Evolutionary conservation across 768 basidiomycete species (phyloP).

Genomic region (Lyophyllum shimeji): DNA sequence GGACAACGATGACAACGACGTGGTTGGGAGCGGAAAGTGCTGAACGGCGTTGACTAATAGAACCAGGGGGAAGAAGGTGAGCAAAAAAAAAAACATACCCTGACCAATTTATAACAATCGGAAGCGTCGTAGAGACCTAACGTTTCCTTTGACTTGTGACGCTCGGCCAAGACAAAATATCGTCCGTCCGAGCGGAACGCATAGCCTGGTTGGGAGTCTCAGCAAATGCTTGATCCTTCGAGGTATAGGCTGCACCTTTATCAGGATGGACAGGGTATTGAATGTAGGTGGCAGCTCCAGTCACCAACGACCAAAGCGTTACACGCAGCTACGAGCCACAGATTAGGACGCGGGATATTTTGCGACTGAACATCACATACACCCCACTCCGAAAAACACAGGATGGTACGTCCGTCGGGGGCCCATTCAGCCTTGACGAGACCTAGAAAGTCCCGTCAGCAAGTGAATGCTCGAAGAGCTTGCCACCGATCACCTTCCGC

Average conservation of each 20-base stretch:
- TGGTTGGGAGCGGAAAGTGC: conserved; percentile 85
- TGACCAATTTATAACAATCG: conserved; percentile 68
- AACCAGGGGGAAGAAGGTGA: neutral
- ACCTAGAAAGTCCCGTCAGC: conserved; percentile 35
- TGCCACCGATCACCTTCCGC: conserved; percentile 52
- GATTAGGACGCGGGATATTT: conserved; percentile 4
- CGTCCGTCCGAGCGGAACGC: conserved; percentile 78
- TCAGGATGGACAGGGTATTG: conserved; percentile 84
- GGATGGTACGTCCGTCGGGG: conserved; percentile 74
- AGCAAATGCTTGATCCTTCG: neutral
- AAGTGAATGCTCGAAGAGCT: neutral
- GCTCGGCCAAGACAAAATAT: conserved; percentile 84
- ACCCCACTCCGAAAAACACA: conserved; percentile 94
- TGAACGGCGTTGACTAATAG: conserved; percentile 26
- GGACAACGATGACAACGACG: conserved; percentile 65
- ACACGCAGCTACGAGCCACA: conserved; percentile 63
- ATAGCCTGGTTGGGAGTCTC: conserved; percentile 53
- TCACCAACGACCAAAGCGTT: conserved; percentile 81
- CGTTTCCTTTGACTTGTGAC: conserved; percentile 88
- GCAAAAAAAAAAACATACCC: conserved; percentile 43
- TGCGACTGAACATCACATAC: conserved; percentile 49
- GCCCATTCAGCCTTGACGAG: conserved; percentile 90
- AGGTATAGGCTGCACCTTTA: conserved; percentile 52
- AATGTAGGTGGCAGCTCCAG: conserved; percentile 76
- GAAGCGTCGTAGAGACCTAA: conserved; percentile 80